Evolutionary conservation across 495 filamentous ascomycete species (phyloP), one percentile per base, ranked within the genome.

Genomic region (Rhizodiscina lignyota): DNA sequence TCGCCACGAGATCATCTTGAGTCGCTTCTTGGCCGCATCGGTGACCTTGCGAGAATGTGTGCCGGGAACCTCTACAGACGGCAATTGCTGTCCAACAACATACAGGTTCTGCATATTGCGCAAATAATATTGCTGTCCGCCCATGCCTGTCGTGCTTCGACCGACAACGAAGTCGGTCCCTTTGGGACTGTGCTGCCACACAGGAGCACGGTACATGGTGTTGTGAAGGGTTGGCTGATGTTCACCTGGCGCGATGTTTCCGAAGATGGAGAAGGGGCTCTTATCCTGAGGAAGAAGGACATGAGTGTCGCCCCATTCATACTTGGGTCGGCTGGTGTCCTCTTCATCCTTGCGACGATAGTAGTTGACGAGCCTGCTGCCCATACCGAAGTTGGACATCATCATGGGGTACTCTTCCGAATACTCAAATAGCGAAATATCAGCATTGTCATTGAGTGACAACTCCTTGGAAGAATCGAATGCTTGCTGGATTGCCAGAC

Each of bases 301-400:
- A 28, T 67, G 68, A 2, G 77, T 79, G 59, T 99, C 89, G 17
- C 89, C 89, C 43, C 96, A 68, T 5, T 85, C 79, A 5, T 63
- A 64, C 52, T 77, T 81, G 1, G 79, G 80, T 3, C 80, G 68
- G 11, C 72, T 69, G 26, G 68, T 63, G 50, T 91, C 84, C 18
- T 86, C 81, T 20, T 67, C 68, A 45, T 79, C 78, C 50, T 82
- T 89, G 21, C 85, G 77, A 12, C 89, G 78, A 50, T 94, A 94
- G 58, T 94, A 96, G 48, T 96, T 94, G 58, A 96, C 79, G 27
- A 96, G 71, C 27, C 82, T 77, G 51, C 74, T 87, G 34, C 83
- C 87, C 89, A 99, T 99, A 40, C 86, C 89, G 43, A 94, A 87
- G 54, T 92, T 91, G 5, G 89, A 94, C 41, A 99, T 63, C 38